These are phyloP conservation scores for Lumnitzera littorea DNA, from an alignment of 345 rosid species.

Conservation along the genomic window DNA sequence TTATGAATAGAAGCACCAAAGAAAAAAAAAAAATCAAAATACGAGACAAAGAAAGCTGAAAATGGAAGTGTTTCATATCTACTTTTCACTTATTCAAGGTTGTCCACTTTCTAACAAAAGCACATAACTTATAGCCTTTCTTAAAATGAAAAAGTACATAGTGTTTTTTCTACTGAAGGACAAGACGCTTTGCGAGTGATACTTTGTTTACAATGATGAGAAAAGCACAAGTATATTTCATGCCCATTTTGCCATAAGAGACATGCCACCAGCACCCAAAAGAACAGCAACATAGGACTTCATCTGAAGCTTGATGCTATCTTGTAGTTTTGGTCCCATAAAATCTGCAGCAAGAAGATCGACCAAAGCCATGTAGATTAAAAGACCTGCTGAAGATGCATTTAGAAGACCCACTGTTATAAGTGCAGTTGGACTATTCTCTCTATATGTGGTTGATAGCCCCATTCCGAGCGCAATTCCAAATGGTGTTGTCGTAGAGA, in stretches of 20 bases:
- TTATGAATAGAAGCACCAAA: no score
- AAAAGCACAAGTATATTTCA: slow-evolving; percentile 3
- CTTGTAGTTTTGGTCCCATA: slow-evolving; percentile 67
- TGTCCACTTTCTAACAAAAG: no score
- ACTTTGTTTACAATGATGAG: no score
- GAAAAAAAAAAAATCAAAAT: no score
- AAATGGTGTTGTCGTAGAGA: slow-evolving; percentile 62
- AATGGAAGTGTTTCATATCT: no score
- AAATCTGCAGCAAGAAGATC: slow-evolving; percentile 66
- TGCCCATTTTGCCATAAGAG: slow-evolving; percentile 77
- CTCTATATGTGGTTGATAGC: slow-evolving; percentile 42
- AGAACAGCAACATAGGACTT: slow-evolving; percentile 45
- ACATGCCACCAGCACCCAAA: slow-evolving; percentile 69
- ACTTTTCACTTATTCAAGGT: no score
- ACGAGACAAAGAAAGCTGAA: no score
- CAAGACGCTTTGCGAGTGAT: no score
- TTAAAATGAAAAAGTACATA: no score
- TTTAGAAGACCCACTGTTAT: slow-evolving; percentile 58
- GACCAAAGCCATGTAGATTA: slow-evolving; percentile 77
- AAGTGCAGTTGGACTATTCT: slow-evolving; percentile 51
- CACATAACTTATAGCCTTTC: no score
- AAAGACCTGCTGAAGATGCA: slow-evolving; percentile 65
- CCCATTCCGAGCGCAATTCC: slow-evolving; percentile 62
- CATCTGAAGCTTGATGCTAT: slow-evolving; percentile 55
- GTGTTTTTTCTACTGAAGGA: no score